These are phyloP conservation scores for Aureobasidium melanogenum DNA, from an alignment of 2,329 filamentous ascomycete genomes.

Conservation along the genomic window DNA sequence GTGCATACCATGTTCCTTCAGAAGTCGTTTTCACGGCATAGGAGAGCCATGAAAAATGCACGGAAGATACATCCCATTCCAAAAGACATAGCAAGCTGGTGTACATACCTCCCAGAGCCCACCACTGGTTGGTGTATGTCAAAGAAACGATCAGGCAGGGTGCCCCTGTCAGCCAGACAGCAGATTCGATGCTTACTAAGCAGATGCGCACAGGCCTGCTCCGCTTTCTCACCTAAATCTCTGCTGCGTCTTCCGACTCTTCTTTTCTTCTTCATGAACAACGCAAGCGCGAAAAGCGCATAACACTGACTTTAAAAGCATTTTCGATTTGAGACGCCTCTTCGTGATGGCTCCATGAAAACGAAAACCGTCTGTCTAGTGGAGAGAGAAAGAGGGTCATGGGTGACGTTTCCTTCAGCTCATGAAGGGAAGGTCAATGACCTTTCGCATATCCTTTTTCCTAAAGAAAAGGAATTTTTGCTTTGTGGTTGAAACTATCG, in stretches of 20 bases:
- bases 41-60: too few species aligned
- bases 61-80: neutral
- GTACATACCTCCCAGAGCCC: too few species aligned
- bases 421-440: conserved; percentile 31
- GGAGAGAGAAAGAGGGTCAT: conserved; percentile 28
- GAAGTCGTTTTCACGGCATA: too few species aligned
- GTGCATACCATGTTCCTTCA: too few species aligned
- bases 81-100: neutral
- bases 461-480: neutral
- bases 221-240: neutral
- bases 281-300: conserved; percentile 22
- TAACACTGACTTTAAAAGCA: conserved; percentile 31
- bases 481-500: neutral
- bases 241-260: conserved; percentile 12
- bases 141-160: neutral
- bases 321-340: conserved; percentile 31
- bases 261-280: conserved; percentile 23
- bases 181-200: conserved; percentile 1
- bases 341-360: conserved; percentile 30
- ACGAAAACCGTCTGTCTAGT: conserved; percentile 33
- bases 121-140: neutral
- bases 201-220: neutral
- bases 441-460: conserved; percentile 25
- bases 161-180: neutral
- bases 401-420: conserved; percentile 26